Evolutionary conservation across 2,329 filamentous ascomycete species (phyloP), one percentile per base, ranked within the genome.

Genomic region (Fusarium sp.): DNA sequence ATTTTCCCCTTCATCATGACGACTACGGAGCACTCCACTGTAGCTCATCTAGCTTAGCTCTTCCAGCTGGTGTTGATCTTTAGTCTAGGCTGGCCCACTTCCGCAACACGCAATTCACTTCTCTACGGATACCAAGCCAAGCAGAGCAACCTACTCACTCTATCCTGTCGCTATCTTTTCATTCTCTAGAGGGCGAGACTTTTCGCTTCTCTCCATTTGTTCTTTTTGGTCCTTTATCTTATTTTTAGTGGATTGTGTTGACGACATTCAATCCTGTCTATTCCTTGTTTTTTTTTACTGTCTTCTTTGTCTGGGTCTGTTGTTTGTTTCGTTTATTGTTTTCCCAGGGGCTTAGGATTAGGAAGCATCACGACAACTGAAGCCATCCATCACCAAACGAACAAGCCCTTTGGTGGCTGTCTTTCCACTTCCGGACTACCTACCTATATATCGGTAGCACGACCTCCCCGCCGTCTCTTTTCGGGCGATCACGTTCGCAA

Each of bases 1-100:
- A 69, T 69, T 65, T 63, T 67, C 58, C 28, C 48, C 51, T 58
- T 51, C 54, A 69, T 69, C 57, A 69, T 69, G 67, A 67, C 62
- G 56, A 63, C 46, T 58, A 36, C 10, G 10, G 26, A 28, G 26
- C 12, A 28, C 42, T 45, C 62, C 52, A 64, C 46, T 39, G 19
- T 40, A 30, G 30, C 23, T 38, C n/a, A 23, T 17, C 26, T 26
- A 26, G 26, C 26, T 28, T 32, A 44, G 61, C 47, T 65, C 38
- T 23, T 34, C 36, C 38, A 54, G 57, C 44, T 62, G 43, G 36
- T 15, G 57, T 39, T 47, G 57, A 62, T 55, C 59, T 48, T 62
- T 36, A 36, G 34, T 19, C 34, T 56, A 47, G 57, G 49, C 59
- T 62, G 57, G 49, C 30, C 59, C 59, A 56, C 57, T 42, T 43